Conservation (phyloP, 2,329 filamentous ascomycete genomes). For the Sporothrix curviconia region DNA sequence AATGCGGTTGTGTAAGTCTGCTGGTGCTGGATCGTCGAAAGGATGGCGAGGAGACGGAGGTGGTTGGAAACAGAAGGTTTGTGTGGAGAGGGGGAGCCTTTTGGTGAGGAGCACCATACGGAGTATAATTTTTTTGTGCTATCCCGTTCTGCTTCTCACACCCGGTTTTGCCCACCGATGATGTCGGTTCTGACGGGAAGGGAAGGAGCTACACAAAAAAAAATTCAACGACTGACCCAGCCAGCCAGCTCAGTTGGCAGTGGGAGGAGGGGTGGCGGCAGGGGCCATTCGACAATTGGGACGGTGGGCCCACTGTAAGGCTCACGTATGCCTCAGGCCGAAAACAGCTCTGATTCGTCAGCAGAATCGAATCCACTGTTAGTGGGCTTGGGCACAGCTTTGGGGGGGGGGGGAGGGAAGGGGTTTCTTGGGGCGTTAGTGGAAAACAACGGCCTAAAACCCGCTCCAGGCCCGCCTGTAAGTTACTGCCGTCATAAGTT, state of each 20-base stretch:
- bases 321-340: conserved; percentile 16
- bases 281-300: background rate
- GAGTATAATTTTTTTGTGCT: background rate
- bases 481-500: too few species aligned
- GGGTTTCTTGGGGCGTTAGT: too few species aligned
- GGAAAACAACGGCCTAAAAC: background rate
- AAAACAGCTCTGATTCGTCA: conserved; percentile 15
- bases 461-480: background rate
- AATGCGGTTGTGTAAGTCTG: too few species aligned
- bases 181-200: conserved; percentile 17
- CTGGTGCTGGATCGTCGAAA: background rate
- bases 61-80: too few species aligned
- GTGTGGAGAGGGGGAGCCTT: too few species aligned
- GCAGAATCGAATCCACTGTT: background rate
- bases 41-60: background rate
- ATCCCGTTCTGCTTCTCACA: conserved; percentile 2
- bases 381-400: too few species aligned
- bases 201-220: conserved; percentile 20
- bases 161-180: conserved; percentile 18
- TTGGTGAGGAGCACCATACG: background rate
- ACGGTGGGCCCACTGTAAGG: background rate
- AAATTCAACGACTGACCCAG: conserved; percentile 5
- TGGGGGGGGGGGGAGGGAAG: too few species aligned
- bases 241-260: background rate
- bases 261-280: background rate